Percentiles rank a stretch among this genome's conserved stretches.
Evolutionary conservation across 2,329 filamentous ascomycete genomes (phyloP).

Genomic region (Botrytis porri): DNA sequence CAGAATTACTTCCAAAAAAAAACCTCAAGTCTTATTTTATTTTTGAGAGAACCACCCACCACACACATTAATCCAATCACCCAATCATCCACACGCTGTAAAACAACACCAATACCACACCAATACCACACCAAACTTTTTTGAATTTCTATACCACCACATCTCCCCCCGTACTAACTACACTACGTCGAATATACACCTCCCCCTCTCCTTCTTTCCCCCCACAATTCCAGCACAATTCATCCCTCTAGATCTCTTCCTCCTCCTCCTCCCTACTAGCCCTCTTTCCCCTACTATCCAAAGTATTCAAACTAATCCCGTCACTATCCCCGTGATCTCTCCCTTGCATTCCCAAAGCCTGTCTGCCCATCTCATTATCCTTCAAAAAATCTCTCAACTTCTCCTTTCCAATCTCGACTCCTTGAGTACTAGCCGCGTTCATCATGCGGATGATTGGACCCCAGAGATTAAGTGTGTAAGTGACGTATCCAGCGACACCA

Average conservation of each 20-base stretch:
- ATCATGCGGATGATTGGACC: slow-evolving; percentile 95
- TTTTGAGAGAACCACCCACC: background rate
- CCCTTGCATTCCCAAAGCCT: slow-evolving; percentile 73
- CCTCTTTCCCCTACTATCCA: slow-evolving; percentile 60
- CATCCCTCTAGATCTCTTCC: slow-evolving; percentile 33
- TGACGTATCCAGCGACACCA: slow-evolving; percentile 76
- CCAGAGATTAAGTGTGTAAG: slow-evolving; percentile 91
- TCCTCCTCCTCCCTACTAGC: slow-evolving; percentile 54
- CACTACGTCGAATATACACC: background rate
- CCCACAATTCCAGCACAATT: background rate
- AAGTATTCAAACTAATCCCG: slow-evolving; percentile 55
- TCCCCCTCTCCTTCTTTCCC: background rate
- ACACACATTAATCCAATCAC: background rate
- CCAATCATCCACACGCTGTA: background rate
- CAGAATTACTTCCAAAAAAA: background rate
- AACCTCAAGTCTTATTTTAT: background rate
- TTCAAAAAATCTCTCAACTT: slow-evolving; percentile 86
- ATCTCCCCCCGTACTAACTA: background rate
- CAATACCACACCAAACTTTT: background rate
- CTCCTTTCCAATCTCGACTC: slow-evolving; percentile 87
- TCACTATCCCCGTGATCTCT: slow-evolving; percentile 44
- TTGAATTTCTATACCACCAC: background rate
- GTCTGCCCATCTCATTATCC: slow-evolving; percentile 77
- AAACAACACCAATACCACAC: background rate
- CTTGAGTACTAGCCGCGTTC: slow-evolving; percentile 83